These are phyloP conservation scores for Fusarium falciforme DNA, from an alignment of 2,329 filamentous ascomycete genomes.

Conservation along the genomic window DNA sequence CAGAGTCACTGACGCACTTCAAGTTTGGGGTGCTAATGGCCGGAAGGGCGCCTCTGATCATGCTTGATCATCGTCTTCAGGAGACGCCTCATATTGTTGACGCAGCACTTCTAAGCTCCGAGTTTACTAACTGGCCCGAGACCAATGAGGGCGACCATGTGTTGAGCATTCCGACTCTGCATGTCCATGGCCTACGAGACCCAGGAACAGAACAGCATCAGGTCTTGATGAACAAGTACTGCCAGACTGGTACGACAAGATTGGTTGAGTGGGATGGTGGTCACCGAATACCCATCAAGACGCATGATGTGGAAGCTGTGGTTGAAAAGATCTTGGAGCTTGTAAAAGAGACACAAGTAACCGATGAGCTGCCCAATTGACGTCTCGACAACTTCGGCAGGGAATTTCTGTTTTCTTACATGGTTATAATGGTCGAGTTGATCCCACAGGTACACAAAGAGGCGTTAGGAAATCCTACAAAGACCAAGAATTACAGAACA, in stretches of 20 bases:
- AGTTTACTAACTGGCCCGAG: conserved; percentile 55
- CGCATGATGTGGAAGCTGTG: conserved; percentile 67
- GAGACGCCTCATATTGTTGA: conserved; percentile 61
- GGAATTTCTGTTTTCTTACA: not conserved
- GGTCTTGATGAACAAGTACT: conserved; percentile 68
- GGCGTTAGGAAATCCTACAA: not conserved
- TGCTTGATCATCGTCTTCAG: conserved; percentile 55
- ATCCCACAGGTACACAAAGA: not conserved
- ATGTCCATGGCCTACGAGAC: conserved; percentile 66
- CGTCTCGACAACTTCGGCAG: too few species aligned
- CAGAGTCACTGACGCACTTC: conserved; percentile 42
- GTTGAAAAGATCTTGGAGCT: conserved; percentile 42
- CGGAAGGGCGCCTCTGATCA: conserved; percentile 47
- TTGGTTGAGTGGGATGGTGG: conserved; percentile 80
- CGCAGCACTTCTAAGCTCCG: conserved; percentile 35
- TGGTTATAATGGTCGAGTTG: not conserved
- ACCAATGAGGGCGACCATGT: conserved; percentile 56
- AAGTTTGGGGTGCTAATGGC: conserved; percentile 52
- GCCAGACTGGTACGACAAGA: conserved; percentile 62
- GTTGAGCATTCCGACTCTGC: conserved; percentile 49
- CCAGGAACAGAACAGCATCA: conserved; percentile 65
- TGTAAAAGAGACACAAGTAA: conserved; percentile 14
- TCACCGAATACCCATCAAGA: conserved; percentile 78
- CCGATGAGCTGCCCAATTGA: conserved; percentile 13
- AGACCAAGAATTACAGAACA: not conserved